These are phyloP conservation scores for Madurella mycetomatis DNA, from an alignment of 2,329 filamentous ascomycete species.

Conservation along the genomic window DNA sequence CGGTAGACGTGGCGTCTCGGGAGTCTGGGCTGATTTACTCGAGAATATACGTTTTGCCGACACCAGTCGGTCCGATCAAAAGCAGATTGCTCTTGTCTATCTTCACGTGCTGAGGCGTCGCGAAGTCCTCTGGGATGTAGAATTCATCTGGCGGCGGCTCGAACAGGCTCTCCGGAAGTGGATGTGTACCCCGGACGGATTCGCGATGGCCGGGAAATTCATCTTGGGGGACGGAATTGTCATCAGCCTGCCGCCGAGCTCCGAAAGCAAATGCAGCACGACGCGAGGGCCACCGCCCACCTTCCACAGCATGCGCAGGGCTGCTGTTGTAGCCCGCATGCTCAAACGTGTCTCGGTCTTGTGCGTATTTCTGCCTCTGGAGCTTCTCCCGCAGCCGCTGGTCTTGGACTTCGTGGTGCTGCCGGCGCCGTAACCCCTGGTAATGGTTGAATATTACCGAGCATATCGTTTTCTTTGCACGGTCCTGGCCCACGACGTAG, in stretches of 20 bases:
- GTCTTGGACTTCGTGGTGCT: constrained; percentile 69
- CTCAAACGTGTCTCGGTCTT: constrained; percentile 57
- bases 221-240: constrained; percentile 38
- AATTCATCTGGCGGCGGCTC: constrained; percentile 36
- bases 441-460: constrained; percentile 97
- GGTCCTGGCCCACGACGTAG: constrained; percentile 93
- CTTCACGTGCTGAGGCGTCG: constrained; percentile 52
- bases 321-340: constrained; percentile 32
- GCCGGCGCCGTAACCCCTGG: constrained; percentile 74
- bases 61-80: constrained; percentile 84
- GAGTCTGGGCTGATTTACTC: constrained; percentile 46
- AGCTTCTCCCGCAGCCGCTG: constrained; percentile 57
- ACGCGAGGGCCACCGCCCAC: constrained; percentile 43
- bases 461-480: constrained; percentile 89
- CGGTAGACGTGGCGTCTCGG: neutral
- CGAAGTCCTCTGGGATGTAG: constrained; percentile 46
- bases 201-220: constrained; percentile 52
- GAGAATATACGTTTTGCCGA: constrained; percentile 93
- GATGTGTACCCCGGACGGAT: constrained; percentile 40
- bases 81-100: constrained; percentile 96
- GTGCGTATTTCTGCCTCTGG: constrained; percentile 64
- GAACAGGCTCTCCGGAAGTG: constrained; percentile 29
- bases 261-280: constrained; percentile 27
- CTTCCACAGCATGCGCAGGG: constrained; percentile 71
- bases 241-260: constrained; percentile 31